Conservation (phyloP, 192 early-diverging fungal genomes). For the Cetraspora pellucida region DNA sequence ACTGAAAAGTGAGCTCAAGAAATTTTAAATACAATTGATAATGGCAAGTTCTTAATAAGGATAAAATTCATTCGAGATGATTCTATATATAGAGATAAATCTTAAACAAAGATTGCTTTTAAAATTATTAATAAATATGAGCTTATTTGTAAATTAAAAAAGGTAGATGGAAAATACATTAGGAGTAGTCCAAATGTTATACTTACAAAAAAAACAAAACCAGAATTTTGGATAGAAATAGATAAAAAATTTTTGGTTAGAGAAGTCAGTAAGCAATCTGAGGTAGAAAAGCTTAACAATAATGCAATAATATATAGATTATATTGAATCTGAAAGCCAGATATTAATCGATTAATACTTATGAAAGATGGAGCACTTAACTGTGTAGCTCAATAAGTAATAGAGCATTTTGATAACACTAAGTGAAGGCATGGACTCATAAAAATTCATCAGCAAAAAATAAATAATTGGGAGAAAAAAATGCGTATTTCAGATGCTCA, state of each 20-base stretch:
- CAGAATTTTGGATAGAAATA: constrained; percentile 2
- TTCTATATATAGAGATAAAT: background rate
- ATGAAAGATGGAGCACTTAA: constrained; percentile 29
- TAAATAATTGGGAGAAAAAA: too few relatives aligned
- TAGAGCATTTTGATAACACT: constrained; percentile 7
- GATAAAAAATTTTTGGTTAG: constrained; percentile 7
- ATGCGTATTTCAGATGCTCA: too few relatives aligned
- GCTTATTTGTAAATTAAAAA: constrained; percentile 20
- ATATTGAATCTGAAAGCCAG: constrained; percentile 25
- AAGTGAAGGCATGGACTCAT: background rate
- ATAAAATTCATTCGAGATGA: constrained; percentile 16
- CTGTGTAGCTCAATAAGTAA: constrained; percentile 20
- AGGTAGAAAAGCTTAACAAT: background rate
- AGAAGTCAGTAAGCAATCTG: background rate
- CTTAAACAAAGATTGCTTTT: background rate
- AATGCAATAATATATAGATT: constrained; percentile 30
- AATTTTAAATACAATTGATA: constrained; percentile 25
- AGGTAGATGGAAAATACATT: background rate
- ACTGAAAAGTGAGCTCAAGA: constrained; percentile 2
- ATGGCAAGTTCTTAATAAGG: constrained; percentile 9
- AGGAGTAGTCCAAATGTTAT: background rate
- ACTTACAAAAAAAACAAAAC: background rate
- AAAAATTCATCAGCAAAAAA: background rate
- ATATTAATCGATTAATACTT: constrained; percentile 23
- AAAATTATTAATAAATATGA: constrained; percentile 16